A percentile compares a stretch with the other conserved stretches of the same genome.
Evolutionary conservation across 805 yeast species (phyloP).

Genomic region (Candida alai): DNA sequence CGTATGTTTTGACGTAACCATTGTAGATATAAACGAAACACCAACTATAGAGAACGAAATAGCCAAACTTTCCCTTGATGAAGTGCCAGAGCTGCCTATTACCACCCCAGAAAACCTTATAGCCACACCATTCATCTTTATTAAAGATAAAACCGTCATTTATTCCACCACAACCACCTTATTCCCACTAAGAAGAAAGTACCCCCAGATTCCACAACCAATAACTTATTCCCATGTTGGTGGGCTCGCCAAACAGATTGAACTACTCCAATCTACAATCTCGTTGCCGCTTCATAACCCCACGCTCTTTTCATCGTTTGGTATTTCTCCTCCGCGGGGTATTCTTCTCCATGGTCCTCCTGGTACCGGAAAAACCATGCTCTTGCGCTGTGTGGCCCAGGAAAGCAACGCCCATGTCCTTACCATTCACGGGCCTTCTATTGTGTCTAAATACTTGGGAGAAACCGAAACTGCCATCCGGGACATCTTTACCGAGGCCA

Average conservation of each 20-base stretch:
- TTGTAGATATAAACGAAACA: constrained; percentile 25
- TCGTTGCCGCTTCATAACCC: constrained; percentile 82
- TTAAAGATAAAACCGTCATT: constrained; percentile 16
- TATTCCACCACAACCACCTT: background rate
- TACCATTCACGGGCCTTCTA: constrained; percentile 84
- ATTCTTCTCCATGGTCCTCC: constrained; percentile 94
- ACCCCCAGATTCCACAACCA: constrained; percentile 43
- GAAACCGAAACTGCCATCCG: constrained; percentile 89
- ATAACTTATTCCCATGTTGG: constrained; percentile 61
- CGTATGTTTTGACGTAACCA: constrained; percentile 25
- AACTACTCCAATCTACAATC: constrained; percentile 58
- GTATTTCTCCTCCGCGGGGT: constrained; percentile 92
- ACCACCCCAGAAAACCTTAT: no score
- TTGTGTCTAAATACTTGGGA: constrained; percentile 89
- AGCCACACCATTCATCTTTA: constrained; percentile 50
- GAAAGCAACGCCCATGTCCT: constrained; percentile 72
- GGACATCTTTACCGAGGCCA: constrained; percentile 79
- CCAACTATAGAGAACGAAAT: no score
- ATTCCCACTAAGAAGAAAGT: constrained; percentile 28
- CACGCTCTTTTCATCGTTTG: constrained; percentile 70
- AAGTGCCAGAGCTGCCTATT: no score
- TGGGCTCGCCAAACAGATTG: constrained; percentile 67
- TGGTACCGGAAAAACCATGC: constrained; percentile 94
- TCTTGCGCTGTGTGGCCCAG: constrained; percentile 76
- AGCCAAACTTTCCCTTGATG: constrained; percentile 33